phyloP scores from a whole-genome alignment of 2,329 filamentous ascomycete genomes.

The Cephalotrichum gorgonifer region DNA sequence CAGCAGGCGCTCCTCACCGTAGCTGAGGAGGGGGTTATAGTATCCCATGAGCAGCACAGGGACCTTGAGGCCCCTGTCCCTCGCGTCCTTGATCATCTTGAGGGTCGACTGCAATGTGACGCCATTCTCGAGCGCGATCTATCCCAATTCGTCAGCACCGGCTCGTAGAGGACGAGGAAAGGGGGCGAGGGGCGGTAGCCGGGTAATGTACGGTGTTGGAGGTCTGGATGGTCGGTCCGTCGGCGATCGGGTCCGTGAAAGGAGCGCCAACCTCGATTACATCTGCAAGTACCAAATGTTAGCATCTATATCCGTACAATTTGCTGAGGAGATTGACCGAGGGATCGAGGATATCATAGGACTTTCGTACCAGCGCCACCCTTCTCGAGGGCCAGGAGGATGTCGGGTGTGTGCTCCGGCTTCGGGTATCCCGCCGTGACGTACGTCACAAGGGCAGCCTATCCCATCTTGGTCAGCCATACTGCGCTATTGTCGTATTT shows the following conservation, averaged over 20 bases:
- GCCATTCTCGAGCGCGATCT: conserved; percentile 72
- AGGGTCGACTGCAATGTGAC: conserved; percentile 74
- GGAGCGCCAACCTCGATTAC: conserved; percentile 92
- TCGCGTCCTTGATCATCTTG: conserved; percentile 72
- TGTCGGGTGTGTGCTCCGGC: conserved; percentile 69
- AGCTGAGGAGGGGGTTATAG: conserved; percentile 92
- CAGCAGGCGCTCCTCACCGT: conserved; percentile 84
- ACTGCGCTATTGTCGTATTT: background rate
- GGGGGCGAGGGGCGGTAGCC: background rate
- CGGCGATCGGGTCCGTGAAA: conserved; percentile 96
- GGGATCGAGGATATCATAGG: background rate
- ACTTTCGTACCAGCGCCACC: conserved; percentile 70
- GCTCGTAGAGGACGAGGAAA: background rate
- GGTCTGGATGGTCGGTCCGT: conserved; percentile 93
- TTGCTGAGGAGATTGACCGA: too few species aligned
- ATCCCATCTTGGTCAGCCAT: conserved; percentile 9
- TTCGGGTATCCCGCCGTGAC: conserved; percentile 90
- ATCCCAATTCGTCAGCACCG: conserved; percentile 10
- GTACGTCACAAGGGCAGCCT: conserved; percentile 87
- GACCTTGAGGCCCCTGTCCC: conserved; percentile 64
- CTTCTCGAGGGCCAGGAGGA: conserved; percentile 81
- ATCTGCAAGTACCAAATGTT: conserved; percentile 41
- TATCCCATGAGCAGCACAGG: conserved; percentile 97
- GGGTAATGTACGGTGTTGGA: conserved; percentile 66
- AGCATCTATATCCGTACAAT: too few species aligned